Evolutionary conservation across 2,329 filamentous ascomycete genomes (phyloP).

Genomic region (Fusarium sp.): DNA sequence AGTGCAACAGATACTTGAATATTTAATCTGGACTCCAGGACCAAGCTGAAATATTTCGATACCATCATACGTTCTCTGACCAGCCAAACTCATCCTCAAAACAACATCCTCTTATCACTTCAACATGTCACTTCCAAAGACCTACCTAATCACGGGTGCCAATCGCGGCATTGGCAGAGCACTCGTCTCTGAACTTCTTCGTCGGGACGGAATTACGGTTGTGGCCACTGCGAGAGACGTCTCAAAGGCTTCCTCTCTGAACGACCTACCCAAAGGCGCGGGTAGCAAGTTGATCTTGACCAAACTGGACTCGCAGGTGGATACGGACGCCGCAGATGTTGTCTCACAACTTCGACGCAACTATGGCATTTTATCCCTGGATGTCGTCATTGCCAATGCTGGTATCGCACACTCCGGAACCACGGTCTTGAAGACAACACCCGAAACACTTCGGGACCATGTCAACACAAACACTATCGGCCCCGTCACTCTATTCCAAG

Average conservation of each 20-base stretch:
- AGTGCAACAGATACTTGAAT: not conserved
- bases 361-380: not conserved
- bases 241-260: not conserved
- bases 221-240: not conserved
- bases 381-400: not conserved
- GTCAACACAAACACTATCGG: not conserved
- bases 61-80: not conserved
- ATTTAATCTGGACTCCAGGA: not conserved
- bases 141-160: not conserved
- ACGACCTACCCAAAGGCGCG: not conserved
- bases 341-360: not conserved
- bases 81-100: not conserved
- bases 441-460: not conserved
- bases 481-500: not conserved
- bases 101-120: not conserved
- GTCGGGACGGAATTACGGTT: not conserved
- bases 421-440: not conserved
- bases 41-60: not conserved
- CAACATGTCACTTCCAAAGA: not conserved
- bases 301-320: not conserved
- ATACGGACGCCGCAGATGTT: not conserved
- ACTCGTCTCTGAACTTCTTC: not conserved
- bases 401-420: not conserved
- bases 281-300: not conserved
- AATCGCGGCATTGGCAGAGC: not conserved